A percentile compares a stretch with the other conserved stretches of the same genome.
phyloP scores from a whole-genome alignment of 345 rosid genomes.

The Cochlearia excelsa region DNA sequence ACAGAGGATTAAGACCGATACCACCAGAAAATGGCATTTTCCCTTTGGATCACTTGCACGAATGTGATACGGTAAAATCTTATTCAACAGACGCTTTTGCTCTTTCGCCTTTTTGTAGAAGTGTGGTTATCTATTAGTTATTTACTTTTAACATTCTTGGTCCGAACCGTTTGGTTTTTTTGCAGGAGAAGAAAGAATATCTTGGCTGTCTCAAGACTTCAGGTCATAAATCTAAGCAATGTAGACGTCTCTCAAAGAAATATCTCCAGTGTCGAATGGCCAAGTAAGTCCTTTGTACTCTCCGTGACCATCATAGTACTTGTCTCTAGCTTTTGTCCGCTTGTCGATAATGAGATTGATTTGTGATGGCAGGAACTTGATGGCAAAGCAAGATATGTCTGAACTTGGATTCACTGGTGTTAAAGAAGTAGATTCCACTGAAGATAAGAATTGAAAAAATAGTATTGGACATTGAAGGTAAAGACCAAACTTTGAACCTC shows the following conservation, averaged over 20 bases:
- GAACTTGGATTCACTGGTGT: constrained; percentile 75
- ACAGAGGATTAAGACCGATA: constrained; percentile 79
- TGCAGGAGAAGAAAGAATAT: constrained; percentile 90
- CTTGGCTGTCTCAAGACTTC: constrained; percentile 76
- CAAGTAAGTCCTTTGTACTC: constrained; percentile 51
- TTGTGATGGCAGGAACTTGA: constrained; percentile 63
- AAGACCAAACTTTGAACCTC: neutral
- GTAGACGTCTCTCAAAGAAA: constrained; percentile 68
- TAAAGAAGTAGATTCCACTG: constrained; percentile 35
- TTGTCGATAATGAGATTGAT: neutral
- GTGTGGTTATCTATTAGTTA: constrained; percentile 1
- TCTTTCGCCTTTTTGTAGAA: neutral
- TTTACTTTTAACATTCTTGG: neutral
- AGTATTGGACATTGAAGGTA: constrained; percentile 22
- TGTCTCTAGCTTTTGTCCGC: too few species aligned
- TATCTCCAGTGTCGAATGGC: constrained; percentile 92
- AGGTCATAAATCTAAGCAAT: constrained; percentile 69
- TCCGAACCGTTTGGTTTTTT: constrained; percentile 2
- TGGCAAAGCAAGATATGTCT: constrained; percentile 85
- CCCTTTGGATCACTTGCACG: constrained; percentile 86
- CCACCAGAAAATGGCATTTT: constrained; percentile 95
- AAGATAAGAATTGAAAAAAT: constrained; percentile 12
- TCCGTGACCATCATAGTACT: neutral
- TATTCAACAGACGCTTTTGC: neutral
- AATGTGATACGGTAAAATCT: constrained; percentile 65